These are phyloP conservation scores for Rhizopogon vulgaris DNA, from an alignment of 768 basidiomycete genomes.

Conservation along the genomic window DNA sequence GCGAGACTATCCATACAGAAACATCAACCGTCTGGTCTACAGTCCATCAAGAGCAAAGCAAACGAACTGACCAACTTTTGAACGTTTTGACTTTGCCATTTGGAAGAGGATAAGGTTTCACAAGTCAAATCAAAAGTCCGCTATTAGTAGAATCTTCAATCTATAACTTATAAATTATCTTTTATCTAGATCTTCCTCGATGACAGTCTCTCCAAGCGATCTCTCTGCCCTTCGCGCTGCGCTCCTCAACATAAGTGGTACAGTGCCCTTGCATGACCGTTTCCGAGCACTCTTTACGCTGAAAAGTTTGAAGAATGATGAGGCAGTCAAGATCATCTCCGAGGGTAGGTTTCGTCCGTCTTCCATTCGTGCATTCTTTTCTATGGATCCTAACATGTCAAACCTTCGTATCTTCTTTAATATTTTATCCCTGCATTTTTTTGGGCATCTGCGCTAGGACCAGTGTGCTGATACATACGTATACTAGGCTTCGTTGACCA, in stretches of 20 bases:
- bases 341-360: slow-evolving; percentile 47
- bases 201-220: slow-evolving; percentile 40
- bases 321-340: slow-evolving; percentile 80
- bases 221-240: slow-evolving; percentile 65
- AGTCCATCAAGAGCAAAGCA: background rate
- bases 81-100: slow-evolving; percentile 89
- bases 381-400: background rate
- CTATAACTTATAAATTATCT: slow-evolving; percentile 24
- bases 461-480: background rate
- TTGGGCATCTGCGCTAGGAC: background rate
- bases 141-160: too few species aligned
- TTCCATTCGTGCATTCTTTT: slow-evolving; percentile 5
- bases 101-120: slow-evolving; percentile 3
- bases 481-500: slow-evolving; percentile 72
- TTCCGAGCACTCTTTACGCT: slow-evolving; percentile 92
- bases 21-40: slow-evolving; percentile 7
- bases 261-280: slow-evolving; percentile 74
- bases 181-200: slow-evolving; percentile 20
- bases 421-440: background rate
- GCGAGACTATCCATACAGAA: slow-evolving; percentile 53
- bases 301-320: slow-evolving; percentile 72
- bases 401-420: background rate
- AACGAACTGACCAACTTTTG: slow-evolving; percentile 69
- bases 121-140: slow-evolving; percentile 43
- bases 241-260: slow-evolving; percentile 71